A percentile compares a stretch with the other conserved stretches of the same genome.
These are phyloP conservation scores for Syncephalastrum sp. DNA, from an alignment of 371 early-diverging fungal species.

Conservation along the genomic window DNA sequence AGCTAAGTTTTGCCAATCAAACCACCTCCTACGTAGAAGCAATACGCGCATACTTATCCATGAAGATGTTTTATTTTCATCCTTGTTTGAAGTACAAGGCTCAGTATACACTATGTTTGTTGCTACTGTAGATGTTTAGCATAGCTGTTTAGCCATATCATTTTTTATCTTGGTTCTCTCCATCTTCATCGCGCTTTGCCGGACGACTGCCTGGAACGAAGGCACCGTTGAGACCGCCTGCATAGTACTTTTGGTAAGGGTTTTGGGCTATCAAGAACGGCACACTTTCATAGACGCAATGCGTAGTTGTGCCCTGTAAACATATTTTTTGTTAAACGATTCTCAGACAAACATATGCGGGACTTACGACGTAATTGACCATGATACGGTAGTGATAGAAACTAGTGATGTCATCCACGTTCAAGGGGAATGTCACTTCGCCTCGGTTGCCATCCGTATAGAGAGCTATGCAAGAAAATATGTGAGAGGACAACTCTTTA, in stretches of 20 bases:
- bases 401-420: constrained; percentile 18
- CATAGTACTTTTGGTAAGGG: constrained; percentile 13
- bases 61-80: too few species aligned
- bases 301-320: constrained; percentile 18
- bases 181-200: too few species aligned
- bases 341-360: too few species aligned
- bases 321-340: background rate
- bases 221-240: constrained; percentile 14
- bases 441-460: constrained; percentile 23
- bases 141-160: too few species aligned
- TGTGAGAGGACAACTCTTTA: background rate
- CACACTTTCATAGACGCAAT: constrained; percentile 29
- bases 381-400: constrained; percentile 34
- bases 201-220: background rate
- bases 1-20: too few species aligned
- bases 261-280: constrained; percentile 28
- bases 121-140: too few species aligned
- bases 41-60: too few species aligned
- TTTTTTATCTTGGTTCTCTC: too few species aligned
- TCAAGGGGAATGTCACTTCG: constrained; percentile 17
- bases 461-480: constrained; percentile 11
- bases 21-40: too few species aligned
- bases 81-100: too few species aligned
- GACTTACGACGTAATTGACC: constrained; percentile 29
- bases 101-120: too few species aligned